These are phyloP conservation scores for Isatis lusitanica DNA, from an alignment of 441 rosid species.

Conservation along the genomic window DNA sequence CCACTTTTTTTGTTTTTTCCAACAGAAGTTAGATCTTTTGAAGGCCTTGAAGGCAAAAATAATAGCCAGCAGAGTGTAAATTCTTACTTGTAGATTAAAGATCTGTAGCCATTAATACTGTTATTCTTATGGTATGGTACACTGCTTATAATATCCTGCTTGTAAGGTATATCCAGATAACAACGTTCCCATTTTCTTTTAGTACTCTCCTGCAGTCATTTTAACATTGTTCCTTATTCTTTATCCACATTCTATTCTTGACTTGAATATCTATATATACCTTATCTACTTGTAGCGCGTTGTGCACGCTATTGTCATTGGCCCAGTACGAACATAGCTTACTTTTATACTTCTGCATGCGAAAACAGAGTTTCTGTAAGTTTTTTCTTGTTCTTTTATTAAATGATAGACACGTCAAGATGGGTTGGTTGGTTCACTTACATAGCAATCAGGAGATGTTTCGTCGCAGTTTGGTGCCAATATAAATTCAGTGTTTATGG, in stretches of 20 bases:
- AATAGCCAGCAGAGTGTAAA: background rate
- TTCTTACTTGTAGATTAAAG: conserved; percentile 62
- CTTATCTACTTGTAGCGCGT: background rate
- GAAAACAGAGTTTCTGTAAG: background rate
- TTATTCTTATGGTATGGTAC: conserved; percentile 47
- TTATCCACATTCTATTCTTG: background rate
- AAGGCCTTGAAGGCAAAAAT: background rate
- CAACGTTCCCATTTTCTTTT: conserved; percentile 52
- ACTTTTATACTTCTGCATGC: background rate
- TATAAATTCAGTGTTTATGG: background rate
- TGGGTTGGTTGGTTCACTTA: background rate
- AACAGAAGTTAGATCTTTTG: background rate
- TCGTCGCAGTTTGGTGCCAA: background rate
- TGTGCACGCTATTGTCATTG: background rate
- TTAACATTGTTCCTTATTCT: background rate
- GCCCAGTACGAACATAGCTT: background rate
- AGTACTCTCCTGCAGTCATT: conserved; percentile 6
- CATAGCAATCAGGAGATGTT: background rate
- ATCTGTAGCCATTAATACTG: conserved; percentile 46
- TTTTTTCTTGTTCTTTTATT: background rate
- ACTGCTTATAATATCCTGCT: conserved; percentile 31
- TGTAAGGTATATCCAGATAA: conserved; percentile 35
- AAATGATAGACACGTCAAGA: background rate
- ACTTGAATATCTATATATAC: background rate
- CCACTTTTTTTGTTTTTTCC: conserved; percentile 40